Percentiles rank a stretch among this genome's conserved stretches.
These are phyloP conservation scores for Scutellaria barbata DNA, from an alignment of 257 asterid species.

Conservation along the genomic window DNA sequence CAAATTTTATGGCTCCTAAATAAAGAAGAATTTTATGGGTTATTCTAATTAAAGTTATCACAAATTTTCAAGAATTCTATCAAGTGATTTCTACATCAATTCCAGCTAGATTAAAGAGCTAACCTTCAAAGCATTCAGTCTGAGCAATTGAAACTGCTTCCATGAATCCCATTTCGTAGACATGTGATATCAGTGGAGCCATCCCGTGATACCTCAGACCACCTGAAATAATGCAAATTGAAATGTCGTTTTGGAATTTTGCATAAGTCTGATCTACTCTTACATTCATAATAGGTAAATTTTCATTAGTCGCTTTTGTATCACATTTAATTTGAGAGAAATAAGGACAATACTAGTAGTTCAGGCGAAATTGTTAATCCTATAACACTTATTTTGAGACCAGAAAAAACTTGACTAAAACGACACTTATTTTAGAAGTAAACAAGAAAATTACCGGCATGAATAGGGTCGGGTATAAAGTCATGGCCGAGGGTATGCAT, in stretches of 20 bases:
- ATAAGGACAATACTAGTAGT: too few relatives aligned
- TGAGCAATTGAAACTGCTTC: conserved; percentile 85
- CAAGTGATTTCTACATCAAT: not conserved
- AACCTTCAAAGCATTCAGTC: conserved; percentile 89
- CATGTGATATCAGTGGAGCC: conserved; percentile 93
- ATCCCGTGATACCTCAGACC: conserved; percentile 96
- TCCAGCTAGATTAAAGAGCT: not conserved
- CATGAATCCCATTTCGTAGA: conserved; percentile 74
- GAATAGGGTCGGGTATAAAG: conserved; percentile 91
- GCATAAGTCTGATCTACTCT: too few relatives aligned
- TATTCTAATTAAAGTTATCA: not conserved
- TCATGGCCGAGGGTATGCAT: conserved; percentile 99
- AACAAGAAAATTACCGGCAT: conserved; percentile 57
- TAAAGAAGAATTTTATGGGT: conserved; percentile 6
- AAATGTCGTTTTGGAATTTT: too few relatives aligned
- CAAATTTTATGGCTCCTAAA: conserved; percentile 85
- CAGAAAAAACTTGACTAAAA: too few relatives aligned
- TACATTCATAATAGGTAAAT: too few relatives aligned
- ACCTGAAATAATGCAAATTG: conserved; percentile 48
- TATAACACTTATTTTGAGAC: too few relatives aligned
- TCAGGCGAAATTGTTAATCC: too few relatives aligned
- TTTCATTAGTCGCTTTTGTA: too few relatives aligned
- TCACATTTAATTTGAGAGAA: too few relatives aligned
- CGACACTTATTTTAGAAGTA: too few relatives aligned
- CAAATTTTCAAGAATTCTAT: not conserved